Evolutionary conservation across 2,329 filamentous ascomycete genomes (phyloP).

Genomic region (Neonectria neomacrospora): DNA sequence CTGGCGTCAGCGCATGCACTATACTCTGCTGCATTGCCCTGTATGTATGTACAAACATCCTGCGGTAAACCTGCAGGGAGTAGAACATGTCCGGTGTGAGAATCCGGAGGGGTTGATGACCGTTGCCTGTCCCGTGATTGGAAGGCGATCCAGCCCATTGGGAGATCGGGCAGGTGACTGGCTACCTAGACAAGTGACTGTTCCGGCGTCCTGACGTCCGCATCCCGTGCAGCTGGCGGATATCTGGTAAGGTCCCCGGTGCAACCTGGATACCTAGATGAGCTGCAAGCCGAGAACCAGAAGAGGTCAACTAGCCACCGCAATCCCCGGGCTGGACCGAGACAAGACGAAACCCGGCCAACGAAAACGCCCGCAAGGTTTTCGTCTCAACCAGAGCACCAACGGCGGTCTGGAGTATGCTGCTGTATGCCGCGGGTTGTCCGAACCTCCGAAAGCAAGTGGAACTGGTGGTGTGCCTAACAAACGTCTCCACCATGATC

Average conservation of each 20-base stretch:
- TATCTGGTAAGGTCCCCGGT: constrained; percentile 18
- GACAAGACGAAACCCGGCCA: background rate
- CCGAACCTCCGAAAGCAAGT: constrained; percentile 39
- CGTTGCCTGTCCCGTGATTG: background rate
- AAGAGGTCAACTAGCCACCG: constrained; percentile 15
- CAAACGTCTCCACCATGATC: constrained; percentile 24
- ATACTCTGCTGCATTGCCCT: background rate
- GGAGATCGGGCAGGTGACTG: background rate
- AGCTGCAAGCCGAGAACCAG: constrained; percentile 18
- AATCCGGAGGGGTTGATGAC: background rate
- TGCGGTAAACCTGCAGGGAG: constrained; percentile 11
- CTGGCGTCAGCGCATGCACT: constrained; percentile 9
- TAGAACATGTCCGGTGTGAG: background rate
- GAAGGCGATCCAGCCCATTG: background rate
- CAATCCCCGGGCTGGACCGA: constrained; percentile 1
- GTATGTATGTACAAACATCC: background rate
- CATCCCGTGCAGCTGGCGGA: background rate
- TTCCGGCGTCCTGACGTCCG: constrained; percentile 2
- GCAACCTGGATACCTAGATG: constrained; percentile 12
- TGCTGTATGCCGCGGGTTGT: constrained; percentile 24
- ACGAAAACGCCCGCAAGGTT: constrained; percentile 11
- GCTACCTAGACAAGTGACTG: background rate
- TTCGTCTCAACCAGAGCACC: constrained; percentile 1
- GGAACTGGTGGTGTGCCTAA: constrained; percentile 37
- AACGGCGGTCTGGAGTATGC: constrained; percentile 14